A percentile compares a stretch with the other conserved stretches of the same genome.
These are phyloP conservation scores for Ophiostoma australiae DNA, from an alignment of 2,329 filamentous ascomycete genomes.

Conservation along the genomic window DNA sequence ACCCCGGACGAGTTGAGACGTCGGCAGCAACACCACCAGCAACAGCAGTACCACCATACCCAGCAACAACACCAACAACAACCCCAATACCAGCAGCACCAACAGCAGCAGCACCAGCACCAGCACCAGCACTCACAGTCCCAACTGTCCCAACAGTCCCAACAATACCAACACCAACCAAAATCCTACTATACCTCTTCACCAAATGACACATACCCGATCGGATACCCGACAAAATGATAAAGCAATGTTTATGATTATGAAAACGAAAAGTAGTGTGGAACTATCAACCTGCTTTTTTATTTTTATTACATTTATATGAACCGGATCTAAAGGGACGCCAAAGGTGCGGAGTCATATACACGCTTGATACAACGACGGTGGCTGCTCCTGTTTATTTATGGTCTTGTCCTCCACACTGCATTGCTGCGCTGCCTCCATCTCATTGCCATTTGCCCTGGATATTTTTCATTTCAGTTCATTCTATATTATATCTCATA, in stretches of 20 bases:
- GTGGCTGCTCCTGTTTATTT: neutral
- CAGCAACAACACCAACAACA: slow-evolving; percentile 21
- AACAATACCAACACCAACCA: slow-evolving; percentile 15
- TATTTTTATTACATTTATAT: slow-evolving; percentile 1
- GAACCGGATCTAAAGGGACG: neutral
- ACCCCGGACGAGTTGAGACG: slow-evolving; percentile 49
- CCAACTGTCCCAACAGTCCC: slow-evolving; percentile 22
- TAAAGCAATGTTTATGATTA: neutral
- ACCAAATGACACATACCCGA: slow-evolving; percentile 25
- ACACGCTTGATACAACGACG: neutral
- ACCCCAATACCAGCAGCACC: slow-evolving; percentile 19
- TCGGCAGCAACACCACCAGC: slow-evolving; percentile 21
- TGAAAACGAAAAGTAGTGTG: slow-evolving; percentile 15
- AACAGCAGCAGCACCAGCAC: slow-evolving; percentile 17
- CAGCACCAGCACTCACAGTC: slow-evolving; percentile 16
- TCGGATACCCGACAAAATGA: slow-evolving; percentile 34
- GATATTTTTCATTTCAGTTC: neutral
- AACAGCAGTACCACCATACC: slow-evolving; percentile 17
- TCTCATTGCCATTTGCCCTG: neutral
- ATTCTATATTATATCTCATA: slow-evolving; percentile 1
- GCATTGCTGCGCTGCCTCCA: neutral
- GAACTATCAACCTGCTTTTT: slow-evolving; percentile 12
- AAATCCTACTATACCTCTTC: slow-evolving; percentile 15
- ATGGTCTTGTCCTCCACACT: neutral
- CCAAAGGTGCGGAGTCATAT: neutral